These are phyloP conservation scores for Amaranthus tricolor DNA, from an alignment of 179 eudicot genomes.

Conservation along the genomic window DNA sequence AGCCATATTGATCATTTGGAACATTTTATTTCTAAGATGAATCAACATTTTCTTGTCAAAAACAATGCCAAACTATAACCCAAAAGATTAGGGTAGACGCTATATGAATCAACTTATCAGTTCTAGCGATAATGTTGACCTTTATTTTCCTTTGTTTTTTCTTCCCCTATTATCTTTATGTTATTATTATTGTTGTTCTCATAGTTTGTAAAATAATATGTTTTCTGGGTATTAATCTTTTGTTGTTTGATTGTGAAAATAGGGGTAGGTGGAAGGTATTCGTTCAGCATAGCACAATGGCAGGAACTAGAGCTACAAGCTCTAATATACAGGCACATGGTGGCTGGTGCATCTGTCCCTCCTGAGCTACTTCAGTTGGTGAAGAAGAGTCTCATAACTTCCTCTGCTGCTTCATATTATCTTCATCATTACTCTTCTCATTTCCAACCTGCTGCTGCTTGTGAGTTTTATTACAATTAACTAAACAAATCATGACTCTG, in stretches of 20 bases:
- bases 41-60: too few species aligned
- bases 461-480: constrained; percentile 38
- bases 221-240: constrained; percentile 7
- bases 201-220: not conserved
- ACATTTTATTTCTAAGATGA: too few species aligned
- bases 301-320: constrained; percentile 89
- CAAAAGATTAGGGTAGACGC: too few species aligned
- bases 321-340: constrained; percentile 70
- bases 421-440: constrained; percentile 42
- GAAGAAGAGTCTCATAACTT: constrained; percentile 50
- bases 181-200: not conserved
- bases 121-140: not conserved
- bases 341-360: constrained; percentile 71
- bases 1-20: too few species aligned
- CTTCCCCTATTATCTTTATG: not conserved
- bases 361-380: constrained; percentile 65
- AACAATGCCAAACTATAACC: too few species aligned
- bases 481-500: not conserved
- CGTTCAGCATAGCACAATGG: constrained; percentile 77
- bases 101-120: too few species aligned
- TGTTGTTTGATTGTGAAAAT: not conserved
- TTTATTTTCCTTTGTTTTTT: not conserved
- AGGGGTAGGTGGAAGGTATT: constrained; percentile 50
- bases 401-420: constrained; percentile 36
- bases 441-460: constrained; percentile 48